Evolutionary conservation across 2,329 filamentous ascomycete genomes (phyloP).

Genomic region (Drechslerella coelobrocha): DNA sequence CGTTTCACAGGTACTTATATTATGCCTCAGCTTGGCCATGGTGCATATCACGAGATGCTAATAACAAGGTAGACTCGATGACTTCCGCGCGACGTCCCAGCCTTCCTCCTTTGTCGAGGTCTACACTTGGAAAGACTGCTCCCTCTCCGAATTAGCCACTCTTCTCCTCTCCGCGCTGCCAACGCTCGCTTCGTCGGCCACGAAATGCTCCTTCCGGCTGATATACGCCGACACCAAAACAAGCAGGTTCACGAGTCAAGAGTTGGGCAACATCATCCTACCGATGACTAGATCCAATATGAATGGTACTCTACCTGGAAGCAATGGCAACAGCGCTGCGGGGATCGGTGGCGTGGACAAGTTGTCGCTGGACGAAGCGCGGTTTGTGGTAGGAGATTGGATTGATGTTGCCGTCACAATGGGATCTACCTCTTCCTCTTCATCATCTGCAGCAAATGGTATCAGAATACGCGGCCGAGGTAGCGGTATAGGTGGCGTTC

Average conservation of each 20-base stretch:
- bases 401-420: slow-evolving; percentile 70
- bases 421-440: slow-evolving; percentile 15
- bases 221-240: slow-evolving; percentile 77
- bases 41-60: slow-evolving; percentile 11
- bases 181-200: slow-evolving; percentile 74
- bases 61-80: slow-evolving; percentile 67
- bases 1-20: slow-evolving; percentile 70
- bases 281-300: slow-evolving; percentile 63
- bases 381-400: slow-evolving; percentile 89
- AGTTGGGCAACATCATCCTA: slow-evolving; percentile 74
- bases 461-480: slow-evolving; percentile 43
- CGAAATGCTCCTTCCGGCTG: slow-evolving; percentile 83
- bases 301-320: slow-evolving; percentile 57
- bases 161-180: slow-evolving; percentile 75
- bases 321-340: slow-evolving; percentile 59
- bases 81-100: slow-evolving; percentile 68
- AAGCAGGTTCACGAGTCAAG: slow-evolving; percentile 74
- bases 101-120: slow-evolving; percentile 75
- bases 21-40: slow-evolving; percentile 56
- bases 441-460: slow-evolving; percentile 34
- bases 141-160: slow-evolving; percentile 78
- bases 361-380: slow-evolving; percentile 73
- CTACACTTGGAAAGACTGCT: slow-evolving; percentile 85
- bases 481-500: slow-evolving; percentile 23
- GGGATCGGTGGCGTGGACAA: slow-evolving; percentile 63